Conservation (phyloP, 2,329 filamentous ascomycete genomes). For the Myotisia sp. region DNA sequence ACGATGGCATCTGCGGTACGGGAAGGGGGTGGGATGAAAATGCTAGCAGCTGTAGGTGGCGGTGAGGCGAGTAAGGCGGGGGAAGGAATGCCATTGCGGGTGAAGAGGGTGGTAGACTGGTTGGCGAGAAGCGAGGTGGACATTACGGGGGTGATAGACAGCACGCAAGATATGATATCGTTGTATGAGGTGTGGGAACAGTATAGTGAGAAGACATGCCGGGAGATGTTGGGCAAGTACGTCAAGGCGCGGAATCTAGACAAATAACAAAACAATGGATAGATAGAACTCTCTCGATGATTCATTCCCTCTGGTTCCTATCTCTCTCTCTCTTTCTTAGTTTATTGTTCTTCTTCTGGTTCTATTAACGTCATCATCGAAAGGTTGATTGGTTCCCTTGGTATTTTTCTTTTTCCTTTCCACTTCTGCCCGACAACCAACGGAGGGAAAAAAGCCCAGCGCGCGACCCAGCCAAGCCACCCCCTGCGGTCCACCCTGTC, state of each 20-base stretch:
- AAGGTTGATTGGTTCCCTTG: too few relatives aligned
- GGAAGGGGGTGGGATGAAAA: conserved; percentile 23
- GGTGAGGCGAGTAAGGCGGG: conserved; percentile 17
- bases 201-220: conserved; percentile 50
- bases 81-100: conserved; percentile 24
- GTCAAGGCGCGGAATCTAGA: conserved; percentile 46
- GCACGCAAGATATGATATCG: conserved; percentile 80
- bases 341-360: too few relatives aligned
- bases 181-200: conserved; percentile 66
- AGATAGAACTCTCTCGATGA: not conserved
- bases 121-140: conserved; percentile 64
- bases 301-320: not conserved
- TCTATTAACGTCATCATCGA: too few relatives aligned
- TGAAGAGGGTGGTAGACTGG: conserved; percentile 61
- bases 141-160: conserved; percentile 72
- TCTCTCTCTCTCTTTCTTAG: too few relatives aligned
- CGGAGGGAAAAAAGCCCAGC: too few relatives aligned
- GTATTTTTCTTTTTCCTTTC: too few relatives aligned
- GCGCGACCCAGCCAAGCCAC: too few relatives aligned
- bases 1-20: conserved; percentile 23
- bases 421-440: too few relatives aligned
- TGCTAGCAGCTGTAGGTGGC: conserved; percentile 20
- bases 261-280: conserved; percentile 29
- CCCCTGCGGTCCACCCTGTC: too few relatives aligned
- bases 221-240: conserved; percentile 48